Conservation (phyloP, 495 filamentous ascomycete genomes). For the Penicillium paradoxum region DNA sequence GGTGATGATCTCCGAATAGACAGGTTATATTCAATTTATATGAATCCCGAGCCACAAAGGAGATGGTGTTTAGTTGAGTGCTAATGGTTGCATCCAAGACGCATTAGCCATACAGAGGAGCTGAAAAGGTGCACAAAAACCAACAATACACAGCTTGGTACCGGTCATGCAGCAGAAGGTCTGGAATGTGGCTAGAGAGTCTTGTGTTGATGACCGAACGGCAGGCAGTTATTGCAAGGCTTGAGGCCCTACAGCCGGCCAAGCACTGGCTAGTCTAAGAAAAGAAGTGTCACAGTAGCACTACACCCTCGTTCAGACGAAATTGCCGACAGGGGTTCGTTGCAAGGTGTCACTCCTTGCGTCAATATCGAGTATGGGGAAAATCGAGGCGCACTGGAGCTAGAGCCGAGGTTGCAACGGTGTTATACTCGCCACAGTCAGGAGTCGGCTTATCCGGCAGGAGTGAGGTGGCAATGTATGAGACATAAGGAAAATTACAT, state of each 20-base stretch:
- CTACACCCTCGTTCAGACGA: not conserved
- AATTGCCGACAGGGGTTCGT: not conserved
- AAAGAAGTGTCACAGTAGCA: not conserved
- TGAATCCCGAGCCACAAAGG: not conserved
- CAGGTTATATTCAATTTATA: not conserved
- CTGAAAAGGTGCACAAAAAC: not conserved
- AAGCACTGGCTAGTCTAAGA: not conserved
- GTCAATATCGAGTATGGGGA: not conserved
- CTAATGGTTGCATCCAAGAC: not conserved
- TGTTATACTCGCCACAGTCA: not conserved
- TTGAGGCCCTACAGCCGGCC: not conserved
- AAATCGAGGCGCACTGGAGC: not conserved
- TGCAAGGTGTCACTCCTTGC: not conserved
- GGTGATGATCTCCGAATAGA: too few species aligned
- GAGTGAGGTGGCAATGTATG: not conserved
- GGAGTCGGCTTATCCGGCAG: not conserved
- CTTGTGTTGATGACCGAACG: not conserved
- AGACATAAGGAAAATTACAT: too few species aligned
- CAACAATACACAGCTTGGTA: not conserved
- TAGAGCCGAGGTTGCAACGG: not conserved
- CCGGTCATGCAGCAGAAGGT: not conserved
- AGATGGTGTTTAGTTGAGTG: not conserved
- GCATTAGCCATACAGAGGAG: not conserved
- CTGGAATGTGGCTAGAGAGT: constrained; percentile 1
- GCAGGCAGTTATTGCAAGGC: not conserved